Evolutionary conservation across 371 early-diverging fungal genomes (phyloP).

Genomic region (Umbelopsis sp.): DNA sequence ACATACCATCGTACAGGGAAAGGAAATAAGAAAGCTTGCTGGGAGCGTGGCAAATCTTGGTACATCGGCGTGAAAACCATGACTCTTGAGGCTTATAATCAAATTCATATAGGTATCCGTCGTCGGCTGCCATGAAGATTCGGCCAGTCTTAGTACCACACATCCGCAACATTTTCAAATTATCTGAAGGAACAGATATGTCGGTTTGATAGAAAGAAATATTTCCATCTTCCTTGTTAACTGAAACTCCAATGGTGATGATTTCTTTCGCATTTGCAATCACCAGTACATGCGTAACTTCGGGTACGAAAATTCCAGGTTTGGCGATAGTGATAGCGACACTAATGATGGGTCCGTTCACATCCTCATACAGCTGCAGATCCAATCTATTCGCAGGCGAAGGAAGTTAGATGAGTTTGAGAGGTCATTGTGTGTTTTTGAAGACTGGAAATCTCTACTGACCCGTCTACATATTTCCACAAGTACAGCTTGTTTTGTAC

Average conservation of each 20-base stretch:
- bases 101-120: slow-evolving; percentile 89
- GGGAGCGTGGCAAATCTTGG: slow-evolving; percentile 53
- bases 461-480: slow-evolving; percentile 82
- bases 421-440: background rate
- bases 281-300: slow-evolving; percentile 82
- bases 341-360: slow-evolving; percentile 81
- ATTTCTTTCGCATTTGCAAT: slow-evolving; percentile 87
- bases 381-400: slow-evolving; percentile 43
- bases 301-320: slow-evolving; percentile 75
- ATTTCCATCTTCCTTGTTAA: slow-evolving; percentile 30
- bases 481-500: slow-evolving; percentile 85
- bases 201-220: slow-evolving; percentile 71
- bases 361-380: slow-evolving; percentile 76
- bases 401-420: background rate
- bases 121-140: slow-evolving; percentile 86
- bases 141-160: slow-evolving; percentile 79
- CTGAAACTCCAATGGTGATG: slow-evolving; percentile 73
- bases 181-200: slow-evolving; percentile 75
- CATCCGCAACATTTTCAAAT: slow-evolving; percentile 76
- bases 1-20: slow-evolving; percentile 11
- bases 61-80: slow-evolving; percentile 81
- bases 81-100: slow-evolving; percentile 86
- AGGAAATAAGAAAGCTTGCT: slow-evolving; percentile 21
- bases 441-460: slow-evolving; percentile 17
- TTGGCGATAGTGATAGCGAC: slow-evolving; percentile 81